Evolutionary conservation across 345 rosid species (phyloP).

Genomic region (Eutrema heterophyllum): DNA sequence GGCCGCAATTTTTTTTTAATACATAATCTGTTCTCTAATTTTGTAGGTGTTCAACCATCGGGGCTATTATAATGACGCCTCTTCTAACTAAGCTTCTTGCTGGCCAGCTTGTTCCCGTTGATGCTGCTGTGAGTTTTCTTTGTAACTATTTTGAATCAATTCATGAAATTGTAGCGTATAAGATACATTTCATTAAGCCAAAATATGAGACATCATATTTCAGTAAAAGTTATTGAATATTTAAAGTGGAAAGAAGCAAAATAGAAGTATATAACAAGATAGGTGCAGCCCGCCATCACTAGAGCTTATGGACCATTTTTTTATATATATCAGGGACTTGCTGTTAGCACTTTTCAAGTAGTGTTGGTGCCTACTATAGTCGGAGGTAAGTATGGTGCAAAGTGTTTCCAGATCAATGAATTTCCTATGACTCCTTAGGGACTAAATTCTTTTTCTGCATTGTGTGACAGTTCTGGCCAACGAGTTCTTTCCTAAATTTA

Average conservation of each 20-base stretch:
- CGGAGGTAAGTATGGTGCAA: slow-evolving; percentile 55
- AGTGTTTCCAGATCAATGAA: background rate
- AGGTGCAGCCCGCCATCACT: background rate
- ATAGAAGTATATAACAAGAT: background rate
- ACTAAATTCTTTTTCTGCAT: slow-evolving; percentile 3
- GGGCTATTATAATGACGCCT: slow-evolving; percentile 98
- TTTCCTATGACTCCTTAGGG: background rate
- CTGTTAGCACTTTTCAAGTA: slow-evolving; percentile 95
- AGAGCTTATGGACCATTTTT: background rate
- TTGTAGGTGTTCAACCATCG: slow-evolving; percentile 88
- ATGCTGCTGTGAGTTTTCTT: slow-evolving; percentile 68
- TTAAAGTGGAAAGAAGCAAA: background rate
- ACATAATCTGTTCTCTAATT: background rate
- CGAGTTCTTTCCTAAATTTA: slow-evolving; percentile 90
- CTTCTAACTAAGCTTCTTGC: slow-evolving; percentile 98
- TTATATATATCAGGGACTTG: slow-evolving; percentile 64
- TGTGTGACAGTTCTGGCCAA: slow-evolving; percentile 67
- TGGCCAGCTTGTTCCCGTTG: slow-evolving; percentile 98
- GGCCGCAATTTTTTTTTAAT: background rate
- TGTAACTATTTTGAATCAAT: background rate
- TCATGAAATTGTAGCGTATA: background rate
- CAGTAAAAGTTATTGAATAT: background rate
- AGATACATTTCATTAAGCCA: background rate
- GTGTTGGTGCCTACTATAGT: slow-evolving; percentile 81
- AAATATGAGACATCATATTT: background rate